Base-by-base conservation (phyloP, 352 stramenopile genomes). In the Hyaloperonospora arabidopsidis region DNA sequence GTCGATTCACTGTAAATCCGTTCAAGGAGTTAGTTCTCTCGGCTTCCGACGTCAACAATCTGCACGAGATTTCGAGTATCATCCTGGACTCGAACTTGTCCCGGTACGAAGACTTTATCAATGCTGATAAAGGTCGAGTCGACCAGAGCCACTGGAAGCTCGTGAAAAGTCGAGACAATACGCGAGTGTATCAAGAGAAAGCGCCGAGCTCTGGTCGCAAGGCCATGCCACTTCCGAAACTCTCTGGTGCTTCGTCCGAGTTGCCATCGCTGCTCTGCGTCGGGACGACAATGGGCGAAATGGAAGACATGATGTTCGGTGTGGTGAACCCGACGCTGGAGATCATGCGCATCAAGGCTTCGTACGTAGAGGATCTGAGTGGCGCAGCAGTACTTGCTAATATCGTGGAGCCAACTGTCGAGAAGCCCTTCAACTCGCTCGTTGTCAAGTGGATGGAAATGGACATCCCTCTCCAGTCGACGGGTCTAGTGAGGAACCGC, bases 241-340 rank as follows among this genome's bases (percentile, higher is more conserved):
- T 13, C 14, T 28, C 39, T 45, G 39, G 17, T 3, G 15, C 43
- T 28, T 13, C 19, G 35, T 59, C 58, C 4, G 51, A 47, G 12
- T 49, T 74, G 13, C 72, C 72, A 2, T 70, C 62, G 49, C 59
- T 86, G 21, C 61, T 76, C 1, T 69, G 68, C 32, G 50, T 70
- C 1, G 76, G 76, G 6, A 65, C 68, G 1, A 57, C 83, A 35
- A 49, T 59, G 6, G 71, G 73, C 4, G 59, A 62, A 13, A 40
- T 87, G 34, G 71, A 87, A 21, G 76, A 85, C 49, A 48, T 82
- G 18, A 72, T 87, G 64, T 76, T 71, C 21, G 74, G 68, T 6
- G 39, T 77, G 73, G 55, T 35, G 50, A 68, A 23, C 22, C 43
- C 43, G 43, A 64, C 66, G 6, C 54, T 75, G 5, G 67, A 73